Percentiles rank a stretch among this genome's conserved stretches.
Evolutionary conservation across 352 stramenopile genomes (phyloP).

Genomic region (Pilasporangium apinafurcum): DNA sequence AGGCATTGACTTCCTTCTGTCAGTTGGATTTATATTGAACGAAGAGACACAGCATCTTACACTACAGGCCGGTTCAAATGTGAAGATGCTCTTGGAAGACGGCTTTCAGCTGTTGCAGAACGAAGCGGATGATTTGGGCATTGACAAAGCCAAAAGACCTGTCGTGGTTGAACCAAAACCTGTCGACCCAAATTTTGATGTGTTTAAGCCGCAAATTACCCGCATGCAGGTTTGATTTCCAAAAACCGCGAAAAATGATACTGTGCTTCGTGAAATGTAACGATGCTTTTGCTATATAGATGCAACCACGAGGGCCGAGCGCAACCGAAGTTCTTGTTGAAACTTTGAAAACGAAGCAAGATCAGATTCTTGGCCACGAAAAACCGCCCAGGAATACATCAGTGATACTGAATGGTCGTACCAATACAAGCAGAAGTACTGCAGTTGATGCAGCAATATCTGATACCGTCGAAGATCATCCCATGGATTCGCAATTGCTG

Average conservation of each 20-base stretch:
- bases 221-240: constrained; percentile 63
- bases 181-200: constrained; percentile 51
- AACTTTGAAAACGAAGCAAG: constrained; percentile 70
- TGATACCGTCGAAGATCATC: constrained; percentile 13
- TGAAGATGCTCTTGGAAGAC: constrained; percentile 35
- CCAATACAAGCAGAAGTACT: background rate
- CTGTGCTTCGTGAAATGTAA: background rate
- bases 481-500: constrained; percentile 57
- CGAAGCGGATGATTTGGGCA: constrained; percentile 76
- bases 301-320: constrained; percentile 73
- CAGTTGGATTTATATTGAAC: constrained; percentile 57
- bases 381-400: constrained; percentile 65
- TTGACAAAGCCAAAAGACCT: constrained; percentile 34
- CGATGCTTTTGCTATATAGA: constrained; percentile 16
- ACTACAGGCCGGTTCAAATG: constrained; percentile 11
- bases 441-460: constrained; percentile 4
- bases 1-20: constrained; percentile 63
- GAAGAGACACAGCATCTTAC: constrained; percentile 42
- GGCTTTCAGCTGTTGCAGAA: constrained; percentile 48
- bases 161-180: constrained; percentile 31
- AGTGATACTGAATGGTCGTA: constrained; percentile 30
- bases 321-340: constrained; percentile 74
- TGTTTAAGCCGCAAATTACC: constrained; percentile 82
- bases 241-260: background rate
- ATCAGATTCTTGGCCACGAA: constrained; percentile 50